Conservation (phyloP, 768 basidiomycete species). For the Russula foetens region DNA sequence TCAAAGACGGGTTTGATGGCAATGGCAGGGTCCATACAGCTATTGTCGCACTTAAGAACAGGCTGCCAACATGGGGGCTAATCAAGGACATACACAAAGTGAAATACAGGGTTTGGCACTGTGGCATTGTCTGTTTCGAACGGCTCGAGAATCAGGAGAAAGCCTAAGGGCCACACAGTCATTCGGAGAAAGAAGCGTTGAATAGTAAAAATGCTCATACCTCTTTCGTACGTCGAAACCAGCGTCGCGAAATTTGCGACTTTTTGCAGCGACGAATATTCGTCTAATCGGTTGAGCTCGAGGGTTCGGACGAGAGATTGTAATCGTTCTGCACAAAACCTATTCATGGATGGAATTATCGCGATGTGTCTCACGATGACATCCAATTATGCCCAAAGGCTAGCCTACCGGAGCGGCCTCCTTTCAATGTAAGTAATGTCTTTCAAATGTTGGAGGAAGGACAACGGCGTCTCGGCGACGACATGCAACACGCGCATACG, state of each 20-base stretch:
- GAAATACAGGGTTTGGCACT: constrained; percentile 97
- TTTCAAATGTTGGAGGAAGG: constrained; percentile 95
- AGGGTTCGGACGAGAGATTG: constrained; percentile 91
- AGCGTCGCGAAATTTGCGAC: constrained; percentile 94
- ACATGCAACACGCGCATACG: constrained; percentile 99
- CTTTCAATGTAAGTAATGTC: constrained; percentile 98
- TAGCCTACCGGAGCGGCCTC: constrained; percentile 72
- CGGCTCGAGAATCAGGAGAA: constrained; percentile 93
- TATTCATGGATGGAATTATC: constrained; percentile 26
- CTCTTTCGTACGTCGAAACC: constrained; percentile 97
- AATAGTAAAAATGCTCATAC: constrained; percentile 29
- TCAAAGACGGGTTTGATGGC: constrained; percentile 98
- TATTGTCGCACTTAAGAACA: constrained; percentile 27
- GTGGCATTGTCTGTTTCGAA: constrained; percentile 99
- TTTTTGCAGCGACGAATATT: constrained; percentile 87
- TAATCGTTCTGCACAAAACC: constrained; percentile 94
- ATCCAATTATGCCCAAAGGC: neutral
- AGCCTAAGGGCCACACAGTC: constrained; percentile 46
- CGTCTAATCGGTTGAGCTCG: constrained; percentile 83
- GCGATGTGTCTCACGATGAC: neutral
- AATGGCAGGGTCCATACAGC: constrained; percentile 94
- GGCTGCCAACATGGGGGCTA: constrained; percentile 14
- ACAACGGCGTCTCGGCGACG: constrained; percentile 94
- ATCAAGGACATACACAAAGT: constrained; percentile 65
- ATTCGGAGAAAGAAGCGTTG: neutral